Base-by-base conservation (phyloP, 2,329 filamentous ascomycete species). In the Arthrobotrys conoides region DNA sequence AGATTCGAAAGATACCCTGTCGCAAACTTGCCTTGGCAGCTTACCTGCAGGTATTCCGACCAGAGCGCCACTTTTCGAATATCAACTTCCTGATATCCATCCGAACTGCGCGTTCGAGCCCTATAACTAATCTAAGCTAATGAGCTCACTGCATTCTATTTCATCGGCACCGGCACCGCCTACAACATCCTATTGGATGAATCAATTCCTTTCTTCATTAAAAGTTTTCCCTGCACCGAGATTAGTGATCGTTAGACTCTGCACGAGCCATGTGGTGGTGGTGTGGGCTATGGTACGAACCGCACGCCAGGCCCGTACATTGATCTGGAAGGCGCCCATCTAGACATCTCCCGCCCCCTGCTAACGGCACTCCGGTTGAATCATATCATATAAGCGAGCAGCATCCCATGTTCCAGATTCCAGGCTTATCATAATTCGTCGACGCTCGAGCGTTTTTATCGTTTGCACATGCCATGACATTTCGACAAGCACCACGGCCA, bases 371-470 rank as follows among this genome's bases (percentile, higher is more conserved):
- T 16, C 18, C 57, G 57, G 57, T 24, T 61, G 57, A 61, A 41
- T 27, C 20, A 20, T 27, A 41, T 27, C 20, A 20, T 27, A 5
- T 44, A 61, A 61, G 57, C 57, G 57, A 61, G 33, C 20, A 27
- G n/a, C 10, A 41, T 61, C 36, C 36, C 20, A 44, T 61, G 57
- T 41, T 61, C 16, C 57, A n/a, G 3, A 61, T 14, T 44, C 16
- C 5, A 22, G 24, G 18, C 33, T 33, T 59, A 24, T 61, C 33
- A 5, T 20, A n/a, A 24, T 41, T 44, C 57, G 57, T 61, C 57
- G 57, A 61, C 57, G 57, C 57, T 61, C 57, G 36, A 61, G 57
- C 57, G n/a, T n/a, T 61, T 30, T 51, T 20, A 16, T 41, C 38
- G 12, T 41, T 41, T 41, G 24, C 27, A 9, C 41, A 33, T 20